Conservation (phyloP, 805 yeast genomes). For the Candida nonsorbophila region DNA sequence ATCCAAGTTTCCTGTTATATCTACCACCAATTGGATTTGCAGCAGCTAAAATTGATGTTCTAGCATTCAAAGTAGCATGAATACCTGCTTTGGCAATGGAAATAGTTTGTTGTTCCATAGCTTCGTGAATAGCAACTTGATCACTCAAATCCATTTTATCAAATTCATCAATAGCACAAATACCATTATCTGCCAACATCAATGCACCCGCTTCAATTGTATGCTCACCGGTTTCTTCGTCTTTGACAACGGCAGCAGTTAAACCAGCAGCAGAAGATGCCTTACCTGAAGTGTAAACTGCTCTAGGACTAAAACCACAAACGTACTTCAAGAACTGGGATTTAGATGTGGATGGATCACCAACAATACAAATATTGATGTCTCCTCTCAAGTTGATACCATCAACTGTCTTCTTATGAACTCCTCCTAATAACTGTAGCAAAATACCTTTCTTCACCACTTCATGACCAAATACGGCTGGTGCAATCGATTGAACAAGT, state of each 20-base stretch:
- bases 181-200: constrained; percentile 97
- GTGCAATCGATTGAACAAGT: constrained; percentile 84
- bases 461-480: constrained; percentile 95
- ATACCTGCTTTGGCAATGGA: constrained; percentile 98
- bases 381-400: constrained; percentile 96
- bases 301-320: constrained; percentile 84
- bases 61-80: constrained; percentile 94
- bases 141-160: constrained; percentile 95
- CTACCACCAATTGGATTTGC: constrained; percentile 98
- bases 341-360: constrained; percentile 96
- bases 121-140: constrained; percentile 98
- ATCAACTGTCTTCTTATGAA: constrained; percentile 87
- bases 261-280: constrained; percentile 98
- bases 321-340: constrained; percentile 95
- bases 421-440: constrained; percentile 89
- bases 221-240: constrained; percentile 94
- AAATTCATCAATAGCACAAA: constrained; percentile 97
- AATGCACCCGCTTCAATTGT: constrained; percentile 98
- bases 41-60: constrained; percentile 96
- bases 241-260: constrained; percentile 96
- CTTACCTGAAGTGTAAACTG: constrained; percentile 95
- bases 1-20: constrained; percentile 79
- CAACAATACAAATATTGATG: constrained; percentile 92
- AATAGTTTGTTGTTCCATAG: constrained; percentile 99
- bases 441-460: constrained; percentile 87